These are phyloP conservation scores for Solanum sitiens DNA, from an alignment of 257 asterid genomes.

Conservation along the genomic window DNA sequence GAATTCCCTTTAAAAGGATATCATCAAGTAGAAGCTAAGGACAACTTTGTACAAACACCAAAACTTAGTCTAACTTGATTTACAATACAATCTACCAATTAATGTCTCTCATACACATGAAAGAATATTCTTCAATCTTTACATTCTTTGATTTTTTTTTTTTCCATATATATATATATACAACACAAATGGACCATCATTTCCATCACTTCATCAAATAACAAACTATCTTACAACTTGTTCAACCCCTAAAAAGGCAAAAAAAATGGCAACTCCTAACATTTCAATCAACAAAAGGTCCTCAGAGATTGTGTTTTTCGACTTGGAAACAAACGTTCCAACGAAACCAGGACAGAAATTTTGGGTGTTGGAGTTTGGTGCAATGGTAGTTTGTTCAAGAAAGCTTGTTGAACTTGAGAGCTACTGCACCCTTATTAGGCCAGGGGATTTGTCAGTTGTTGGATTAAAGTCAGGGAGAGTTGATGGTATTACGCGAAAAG, in stretches of 20 bases:
- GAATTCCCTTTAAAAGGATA: conserved; percentile 11
- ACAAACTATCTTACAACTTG: background rate
- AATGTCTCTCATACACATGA: conserved; percentile 7
- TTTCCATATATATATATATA: background rate
- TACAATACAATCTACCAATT: conserved; percentile 55
- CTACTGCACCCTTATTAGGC: conserved; percentile 75
- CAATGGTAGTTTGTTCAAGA: conserved; percentile 65
- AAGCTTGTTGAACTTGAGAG: conserved; percentile 68
- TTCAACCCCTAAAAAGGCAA: background rate
- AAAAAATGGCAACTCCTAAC: conserved; percentile 21
- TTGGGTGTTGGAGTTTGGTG: conserved; percentile 74
- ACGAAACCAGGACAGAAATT: conserved; percentile 46
- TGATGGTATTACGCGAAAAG: conserved; percentile 65
- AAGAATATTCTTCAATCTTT: conserved; percentile 33
- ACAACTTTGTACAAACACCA: conserved; percentile 38
- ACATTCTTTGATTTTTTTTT: background rate
- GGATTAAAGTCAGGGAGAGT: conserved; percentile 36
- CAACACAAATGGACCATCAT: background rate
- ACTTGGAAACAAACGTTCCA: conserved; percentile 84
- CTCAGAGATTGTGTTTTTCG: conserved; percentile 79
- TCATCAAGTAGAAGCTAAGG: conserved; percentile 33
- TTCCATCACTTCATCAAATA: background rate
- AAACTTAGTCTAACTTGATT: conserved; percentile 49
- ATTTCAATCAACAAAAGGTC: conserved; percentile 3
- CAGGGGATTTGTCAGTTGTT: conserved; percentile 54